Evolutionary conservation across 176 grass and related monocot genomes (phyloP), one percentile per base, ranked within the genome.

Genomic region (Dendrocalamus sinicus): DNA sequence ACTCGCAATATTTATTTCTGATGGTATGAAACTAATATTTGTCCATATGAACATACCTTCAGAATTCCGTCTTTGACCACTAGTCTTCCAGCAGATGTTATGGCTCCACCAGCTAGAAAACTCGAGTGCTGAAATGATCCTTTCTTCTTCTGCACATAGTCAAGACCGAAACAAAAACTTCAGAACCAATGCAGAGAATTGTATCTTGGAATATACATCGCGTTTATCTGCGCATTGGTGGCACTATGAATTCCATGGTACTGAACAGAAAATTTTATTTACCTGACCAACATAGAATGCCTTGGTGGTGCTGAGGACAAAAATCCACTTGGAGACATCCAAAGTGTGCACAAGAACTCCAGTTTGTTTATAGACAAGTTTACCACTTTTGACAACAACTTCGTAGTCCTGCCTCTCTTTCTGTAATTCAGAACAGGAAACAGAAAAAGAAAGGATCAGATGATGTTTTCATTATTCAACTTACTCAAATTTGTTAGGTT

Each of bases 121-220:
- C 94, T 97, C 1, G 94, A 97, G 82, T 97, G 94, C 30, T 97
- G 94, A 91, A 99, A 99, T 2, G 87, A 91, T 1, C 97, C 97
- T 89, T 96, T 99, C 92, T 91, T 94, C 81, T 99, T 99, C 97
- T 99, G 97, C 65, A 51, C 75, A 80, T 13, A 7, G 60, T 77
- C 10, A 66, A 76, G 50, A 22, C 0, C 15, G 30, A 59, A 50
- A 79, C 73, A 41, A 15, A 67, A 73, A 39, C 2, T 76, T 86
- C 63, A 86, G 83, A 90, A 83, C 23, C 48, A 50, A 43, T 73
- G 40, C 50, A 69, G 43, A 61, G 15, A 61, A 69, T 30, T 52
- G 61, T 57, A 50, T n/a, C 11, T 50, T 47, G 48, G 45, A 64
- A 51, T 22, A 78, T 55, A 7, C 22, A 47, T 48, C 7, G 19